phyloP scores from a whole-genome alignment of 257 asterid genomes.

The Osmanthus fragrans region DNA sequence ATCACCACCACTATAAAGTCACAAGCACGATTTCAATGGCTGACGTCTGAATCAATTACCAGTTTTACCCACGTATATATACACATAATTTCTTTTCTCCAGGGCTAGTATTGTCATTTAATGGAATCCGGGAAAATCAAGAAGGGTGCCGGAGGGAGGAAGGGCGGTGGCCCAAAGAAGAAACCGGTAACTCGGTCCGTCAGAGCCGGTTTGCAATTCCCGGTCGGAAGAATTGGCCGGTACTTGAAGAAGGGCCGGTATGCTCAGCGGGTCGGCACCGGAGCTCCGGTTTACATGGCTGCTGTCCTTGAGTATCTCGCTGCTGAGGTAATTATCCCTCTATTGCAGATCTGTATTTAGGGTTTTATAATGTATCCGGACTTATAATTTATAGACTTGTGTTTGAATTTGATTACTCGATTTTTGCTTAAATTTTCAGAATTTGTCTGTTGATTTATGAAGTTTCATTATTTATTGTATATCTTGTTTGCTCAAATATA shows the following conservation, averaged over 20 bases:
- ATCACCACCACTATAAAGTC: slow-evolving; percentile 28
- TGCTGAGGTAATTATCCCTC: slow-evolving; percentile 38
- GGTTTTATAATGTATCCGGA: no score
- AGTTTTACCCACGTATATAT: background rate
- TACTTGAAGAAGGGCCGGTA: slow-evolving; percentile 50
- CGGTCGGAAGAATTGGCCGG: slow-evolving; percentile 55
- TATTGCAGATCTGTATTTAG: background rate
- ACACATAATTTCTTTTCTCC: background rate
- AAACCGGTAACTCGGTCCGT: slow-evolving; percentile 46
- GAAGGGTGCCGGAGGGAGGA: slow-evolving; percentile 52
- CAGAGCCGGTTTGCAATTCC: slow-evolving; percentile 52
- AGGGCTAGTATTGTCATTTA: slow-evolving; percentile 5
- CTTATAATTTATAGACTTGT: no score
- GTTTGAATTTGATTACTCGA: background rate
- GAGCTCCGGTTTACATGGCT: slow-evolving; percentile 54
- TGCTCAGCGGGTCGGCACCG: slow-evolving; percentile 42
- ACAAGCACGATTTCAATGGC: slow-evolving; percentile 1
- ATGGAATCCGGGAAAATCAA: slow-evolving; percentile 43
- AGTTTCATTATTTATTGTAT: no score
- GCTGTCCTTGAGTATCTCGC: slow-evolving; percentile 54
- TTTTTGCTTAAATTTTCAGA: no score
- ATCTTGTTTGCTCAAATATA: no score
- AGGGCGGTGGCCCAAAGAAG: slow-evolving; percentile 51
- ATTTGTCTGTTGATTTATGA: no score
- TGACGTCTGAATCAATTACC: slow-evolving; percentile 13